These are phyloP conservation scores for Conticribra weissflogii DNA, from an alignment of 108 stramenopile genomes.

Conservation along the genomic window DNA sequence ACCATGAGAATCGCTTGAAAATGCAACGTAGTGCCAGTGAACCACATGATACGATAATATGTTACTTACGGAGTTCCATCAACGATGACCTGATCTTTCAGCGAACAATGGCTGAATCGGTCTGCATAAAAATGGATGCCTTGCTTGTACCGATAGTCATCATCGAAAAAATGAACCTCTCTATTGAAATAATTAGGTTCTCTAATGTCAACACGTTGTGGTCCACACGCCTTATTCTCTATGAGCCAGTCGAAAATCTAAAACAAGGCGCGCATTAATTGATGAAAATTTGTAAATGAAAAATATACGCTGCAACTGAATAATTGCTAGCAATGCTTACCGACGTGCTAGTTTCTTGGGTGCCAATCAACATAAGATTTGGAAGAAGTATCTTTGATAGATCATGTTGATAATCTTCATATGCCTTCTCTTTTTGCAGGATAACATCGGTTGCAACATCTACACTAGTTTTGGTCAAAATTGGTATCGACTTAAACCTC, in stretches of 20 bases:
- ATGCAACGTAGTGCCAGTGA: too few relatives aligned
- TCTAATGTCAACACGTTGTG: constrained; percentile 28
- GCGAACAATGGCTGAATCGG: constrained; percentile 25
- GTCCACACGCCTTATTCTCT: constrained; percentile 10
- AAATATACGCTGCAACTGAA: not conserved
- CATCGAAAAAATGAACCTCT: constrained; percentile 54
- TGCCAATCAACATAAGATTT: constrained; percentile 43
- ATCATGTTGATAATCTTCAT: not conserved
- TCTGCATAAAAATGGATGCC: constrained; percentile 47
- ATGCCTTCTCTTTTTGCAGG: not conserved
- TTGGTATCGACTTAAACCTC: not conserved
- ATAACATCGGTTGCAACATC: not conserved
- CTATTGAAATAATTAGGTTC: constrained; percentile 34
- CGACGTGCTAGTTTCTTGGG: constrained; percentile 43
- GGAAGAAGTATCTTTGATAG: not conserved
- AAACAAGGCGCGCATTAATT: not conserved
- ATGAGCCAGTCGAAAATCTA: constrained; percentile 44
- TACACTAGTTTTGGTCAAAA: constrained; percentile 9
- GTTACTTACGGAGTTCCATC: constrained; percentile 45
- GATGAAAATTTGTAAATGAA: not conserved
- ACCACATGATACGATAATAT: too few relatives aligned
- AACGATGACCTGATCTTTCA: constrained; percentile 5
- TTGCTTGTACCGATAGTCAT: constrained; percentile 21
- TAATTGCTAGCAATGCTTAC: not conserved
- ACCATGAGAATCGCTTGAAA: too few relatives aligned